These are phyloP conservation scores for Raffaelea albimanens DNA, from an alignment of 2,329 filamentous ascomycete genomes.

Conservation along the genomic window DNA sequence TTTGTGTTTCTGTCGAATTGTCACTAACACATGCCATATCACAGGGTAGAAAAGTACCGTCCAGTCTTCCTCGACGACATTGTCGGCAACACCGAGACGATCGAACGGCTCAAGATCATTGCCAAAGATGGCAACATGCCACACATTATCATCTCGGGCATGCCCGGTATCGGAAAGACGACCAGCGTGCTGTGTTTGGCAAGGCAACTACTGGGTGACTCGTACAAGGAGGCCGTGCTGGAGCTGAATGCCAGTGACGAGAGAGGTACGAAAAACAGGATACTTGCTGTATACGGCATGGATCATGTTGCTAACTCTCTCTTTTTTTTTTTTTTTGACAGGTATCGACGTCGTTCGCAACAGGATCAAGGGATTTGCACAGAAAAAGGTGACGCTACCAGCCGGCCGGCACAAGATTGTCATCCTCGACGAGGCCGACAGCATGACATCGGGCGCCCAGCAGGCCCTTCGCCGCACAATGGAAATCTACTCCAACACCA, in stretches of 20 bases:
- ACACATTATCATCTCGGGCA: constrained; percentile 97
- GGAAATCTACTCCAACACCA: constrained; percentile 97
- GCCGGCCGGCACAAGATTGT: constrained; percentile 89
- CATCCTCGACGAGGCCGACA: constrained; percentile 95
- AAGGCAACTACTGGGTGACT: constrained; percentile 78
- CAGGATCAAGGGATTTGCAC: constrained; percentile 94
- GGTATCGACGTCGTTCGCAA: constrained; percentile 96
- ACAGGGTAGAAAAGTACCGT: constrained; percentile 96
- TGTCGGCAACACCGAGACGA: constrained; percentile 94
- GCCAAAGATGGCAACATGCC: constrained; percentile 99
- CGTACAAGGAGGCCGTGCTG: constrained; percentile 94
- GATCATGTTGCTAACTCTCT: neutral
- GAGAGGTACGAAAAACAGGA: constrained; percentile 45
- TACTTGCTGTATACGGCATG: neutral
- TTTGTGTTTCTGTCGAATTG: neutral
- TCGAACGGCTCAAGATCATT: constrained; percentile 95
- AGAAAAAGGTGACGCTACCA: constrained; percentile 96
- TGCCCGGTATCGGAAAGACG: constrained; percentile 98
- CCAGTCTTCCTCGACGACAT: constrained; percentile 93
- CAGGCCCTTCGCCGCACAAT: constrained; percentile 92
- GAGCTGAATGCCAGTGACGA: constrained; percentile 97
- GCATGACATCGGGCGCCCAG: constrained; percentile 94
- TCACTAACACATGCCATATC: neutral
- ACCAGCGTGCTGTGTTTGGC: constrained; percentile 91
- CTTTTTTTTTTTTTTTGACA: constrained; percentile 18